A percentile compares a stretch with the other conserved stretches of the same genome.
Conservation (phyloP, 257 asterid genomes). For the Cynanchum wilfordii region DNA sequence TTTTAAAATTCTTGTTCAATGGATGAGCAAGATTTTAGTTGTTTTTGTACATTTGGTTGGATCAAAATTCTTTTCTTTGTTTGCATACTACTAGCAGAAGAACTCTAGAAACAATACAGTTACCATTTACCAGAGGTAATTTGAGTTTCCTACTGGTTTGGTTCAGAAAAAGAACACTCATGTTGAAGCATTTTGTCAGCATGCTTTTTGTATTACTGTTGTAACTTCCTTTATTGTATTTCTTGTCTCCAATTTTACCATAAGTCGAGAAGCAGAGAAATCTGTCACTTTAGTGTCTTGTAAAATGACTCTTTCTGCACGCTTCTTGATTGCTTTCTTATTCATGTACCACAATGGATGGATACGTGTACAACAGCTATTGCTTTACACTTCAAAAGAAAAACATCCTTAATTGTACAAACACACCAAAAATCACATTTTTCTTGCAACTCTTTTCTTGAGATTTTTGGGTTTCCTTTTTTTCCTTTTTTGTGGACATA, state of each 20-base stretch:
- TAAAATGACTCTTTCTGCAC: too few species aligned
- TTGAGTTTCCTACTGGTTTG: neutral
- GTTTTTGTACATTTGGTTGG: constrained; percentile 4
- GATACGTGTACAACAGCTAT: neutral
- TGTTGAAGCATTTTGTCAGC: neutral
- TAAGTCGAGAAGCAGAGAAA: too few species aligned
- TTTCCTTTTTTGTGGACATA: neutral
- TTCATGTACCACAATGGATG: neutral
- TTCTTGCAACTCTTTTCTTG: neutral
- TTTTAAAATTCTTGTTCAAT: constrained; percentile 4
- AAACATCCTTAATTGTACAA: neutral
- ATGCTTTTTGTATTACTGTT: neutral
- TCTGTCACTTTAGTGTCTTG: too few species aligned
- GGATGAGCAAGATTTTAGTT: neutral
- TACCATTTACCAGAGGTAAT: neutral
- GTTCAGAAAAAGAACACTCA: neutral
- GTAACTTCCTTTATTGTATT: too few species aligned
- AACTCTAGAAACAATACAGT: neutral
- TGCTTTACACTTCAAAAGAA: neutral
- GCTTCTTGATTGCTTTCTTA: too few species aligned
- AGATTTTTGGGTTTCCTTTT: neutral
- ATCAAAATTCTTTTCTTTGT: neutral
- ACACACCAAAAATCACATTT: neutral
- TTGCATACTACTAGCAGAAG: neutral
- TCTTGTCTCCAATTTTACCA: neutral